A percentile compares a stretch with the other conserved stretches of the same genome.
phyloP scores from a whole-genome alignment of 108 stramenopile species.

The Stephanodiscus triporus region DNA sequence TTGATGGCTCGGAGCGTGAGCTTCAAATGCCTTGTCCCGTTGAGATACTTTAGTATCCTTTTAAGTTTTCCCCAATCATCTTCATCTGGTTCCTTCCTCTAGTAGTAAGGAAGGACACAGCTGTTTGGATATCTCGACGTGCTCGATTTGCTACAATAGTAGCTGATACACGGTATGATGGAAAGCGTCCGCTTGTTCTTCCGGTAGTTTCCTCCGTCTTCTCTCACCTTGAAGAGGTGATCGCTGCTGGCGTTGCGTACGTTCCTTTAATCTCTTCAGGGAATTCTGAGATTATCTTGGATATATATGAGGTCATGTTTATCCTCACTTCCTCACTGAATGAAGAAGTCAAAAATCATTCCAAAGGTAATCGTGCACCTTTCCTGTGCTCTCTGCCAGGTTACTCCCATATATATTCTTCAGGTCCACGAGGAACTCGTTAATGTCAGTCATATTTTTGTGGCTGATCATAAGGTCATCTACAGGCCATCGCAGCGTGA shows the following conservation, averaged over 20 bases:
- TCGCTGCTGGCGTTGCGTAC: constrained; percentile 4
- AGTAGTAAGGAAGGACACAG: constrained; percentile 34
- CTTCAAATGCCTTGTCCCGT: not conserved
- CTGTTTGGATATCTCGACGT: constrained; percentile 25
- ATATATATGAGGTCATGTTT: constrained; percentile 5
- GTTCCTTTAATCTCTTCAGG: not conserved
- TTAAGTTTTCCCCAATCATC: constrained; percentile 34
- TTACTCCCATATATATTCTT: constrained; percentile 12
- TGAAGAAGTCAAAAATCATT: constrained; percentile 7
- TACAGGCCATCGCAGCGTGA: too few species aligned
- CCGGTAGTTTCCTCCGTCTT: not conserved
- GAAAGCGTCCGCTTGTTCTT: not conserved
- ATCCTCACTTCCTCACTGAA: not conserved
- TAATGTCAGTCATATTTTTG: too few species aligned
- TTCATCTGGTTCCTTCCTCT: constrained; percentile 8
- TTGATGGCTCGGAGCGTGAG: too few species aligned
- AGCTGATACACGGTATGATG: constrained; percentile 8
- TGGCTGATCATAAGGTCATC: too few species aligned
- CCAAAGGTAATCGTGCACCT: too few species aligned
- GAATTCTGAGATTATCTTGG: not conserved
- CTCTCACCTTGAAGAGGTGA: not conserved
- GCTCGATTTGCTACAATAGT: not conserved
- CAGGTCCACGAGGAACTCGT: too few species aligned
- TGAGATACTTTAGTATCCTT: constrained; percentile 21
- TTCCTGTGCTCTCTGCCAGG: too few species aligned